Percentiles rank a stretch among this genome's conserved stretches.
phyloP scores from a whole-genome alignment of 148 eudicot species.

The Chenopodium berlandieri region DNA sequence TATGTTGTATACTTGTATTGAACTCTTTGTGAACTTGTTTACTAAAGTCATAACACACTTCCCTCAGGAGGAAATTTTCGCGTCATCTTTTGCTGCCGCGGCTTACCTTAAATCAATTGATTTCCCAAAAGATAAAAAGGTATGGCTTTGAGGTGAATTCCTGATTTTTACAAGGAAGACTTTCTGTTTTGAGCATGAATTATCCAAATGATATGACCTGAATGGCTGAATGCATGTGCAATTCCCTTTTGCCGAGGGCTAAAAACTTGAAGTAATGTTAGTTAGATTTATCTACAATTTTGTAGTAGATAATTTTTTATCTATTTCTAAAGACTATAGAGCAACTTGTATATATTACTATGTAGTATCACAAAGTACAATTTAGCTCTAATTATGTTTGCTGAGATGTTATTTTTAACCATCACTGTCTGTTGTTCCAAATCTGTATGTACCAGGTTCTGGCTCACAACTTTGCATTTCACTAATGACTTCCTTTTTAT shows the following conservation, averaged over 20 bases:
- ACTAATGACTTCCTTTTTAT: background rate
- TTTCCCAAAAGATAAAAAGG: conserved; percentile 95
- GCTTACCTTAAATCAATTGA: conserved; percentile 88
- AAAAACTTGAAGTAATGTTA: background rate
- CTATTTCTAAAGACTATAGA: background rate
- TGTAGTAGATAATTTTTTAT: background rate
- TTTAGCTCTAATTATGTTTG: background rate
- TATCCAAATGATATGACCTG: background rate
- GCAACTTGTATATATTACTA: background rate
- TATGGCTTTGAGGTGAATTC: conserved; percentile 18
- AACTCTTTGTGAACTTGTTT: conserved; percentile 7
- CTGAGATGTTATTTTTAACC: background rate
- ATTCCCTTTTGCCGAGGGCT: background rate
- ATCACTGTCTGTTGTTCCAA: background rate
- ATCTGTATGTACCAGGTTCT: background rate
- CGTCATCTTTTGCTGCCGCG: conserved; percentile 98
- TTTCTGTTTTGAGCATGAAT: background rate
- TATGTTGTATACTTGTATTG: background rate
- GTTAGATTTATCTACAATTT: background rate
- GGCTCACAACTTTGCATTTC: background rate
- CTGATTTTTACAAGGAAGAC: background rate
- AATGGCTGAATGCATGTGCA: background rate
- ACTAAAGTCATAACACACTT: conserved; percentile 21
- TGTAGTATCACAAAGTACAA: background rate
- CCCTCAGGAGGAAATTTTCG: conserved; percentile 95